Conservation (phyloP, 352 stramenopile species). For the Globisporangium sylvaticum region DNA sequence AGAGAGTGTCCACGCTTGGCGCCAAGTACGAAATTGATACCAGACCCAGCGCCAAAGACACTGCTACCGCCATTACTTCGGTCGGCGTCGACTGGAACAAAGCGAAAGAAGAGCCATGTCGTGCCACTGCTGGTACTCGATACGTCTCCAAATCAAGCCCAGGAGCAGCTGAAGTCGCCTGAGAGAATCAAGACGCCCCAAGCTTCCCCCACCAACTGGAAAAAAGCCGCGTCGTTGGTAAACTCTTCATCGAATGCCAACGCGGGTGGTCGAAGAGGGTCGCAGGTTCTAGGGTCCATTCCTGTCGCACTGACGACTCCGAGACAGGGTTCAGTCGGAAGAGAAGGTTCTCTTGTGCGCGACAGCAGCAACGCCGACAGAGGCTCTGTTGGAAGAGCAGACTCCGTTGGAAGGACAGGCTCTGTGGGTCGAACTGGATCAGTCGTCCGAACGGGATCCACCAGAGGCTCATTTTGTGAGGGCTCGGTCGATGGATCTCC, state of each 20-base stretch:
- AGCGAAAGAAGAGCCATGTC: slow-evolving; percentile 12
- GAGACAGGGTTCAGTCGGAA: not conserved
- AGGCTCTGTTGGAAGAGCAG: not conserved
- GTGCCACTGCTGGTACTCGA: not conserved
- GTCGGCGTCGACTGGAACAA: not conserved
- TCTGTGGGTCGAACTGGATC: slow-evolving; percentile 1
- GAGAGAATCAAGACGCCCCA: not conserved
- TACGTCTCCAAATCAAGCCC: not conserved
- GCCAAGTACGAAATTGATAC: not conserved
- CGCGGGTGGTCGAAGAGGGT: not conserved
- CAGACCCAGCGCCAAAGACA: not conserved
- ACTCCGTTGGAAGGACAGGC: not conserved
- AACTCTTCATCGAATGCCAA: not conserved
- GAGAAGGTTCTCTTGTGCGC: not conserved
- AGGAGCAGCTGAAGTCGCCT: not conserved
- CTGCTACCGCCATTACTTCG: not conserved
- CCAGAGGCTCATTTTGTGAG: slow-evolving; percentile 3
- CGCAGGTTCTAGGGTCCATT: slow-evolving; percentile 1
- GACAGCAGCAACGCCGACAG: not conserved
- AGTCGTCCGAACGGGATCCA: not conserved
- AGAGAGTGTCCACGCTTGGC: not conserved
- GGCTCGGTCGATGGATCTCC: not conserved
- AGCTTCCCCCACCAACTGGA: not conserved
- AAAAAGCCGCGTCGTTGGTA: not conserved
- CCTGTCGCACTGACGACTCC: slow-evolving; percentile 5